Conservation (phyloP, 2,329 filamentous ascomycete genomes). For the Cryphonectria parasitica region DNA sequence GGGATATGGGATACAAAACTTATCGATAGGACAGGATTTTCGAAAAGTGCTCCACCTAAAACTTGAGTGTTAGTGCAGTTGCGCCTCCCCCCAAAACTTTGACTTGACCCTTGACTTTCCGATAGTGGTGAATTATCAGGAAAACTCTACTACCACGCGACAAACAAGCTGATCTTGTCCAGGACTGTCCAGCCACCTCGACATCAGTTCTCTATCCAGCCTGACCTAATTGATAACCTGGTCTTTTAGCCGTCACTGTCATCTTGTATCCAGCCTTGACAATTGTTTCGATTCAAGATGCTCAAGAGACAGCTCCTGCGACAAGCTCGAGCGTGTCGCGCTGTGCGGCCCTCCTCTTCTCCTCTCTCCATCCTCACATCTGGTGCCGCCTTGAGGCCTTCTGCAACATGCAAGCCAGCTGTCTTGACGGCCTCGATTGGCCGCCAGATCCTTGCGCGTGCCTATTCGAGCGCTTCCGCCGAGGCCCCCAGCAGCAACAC, state of each 20-base stretch:
- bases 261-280: not conserved
- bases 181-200: not conserved
- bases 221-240: not conserved
- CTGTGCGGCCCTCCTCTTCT: slow-evolving; percentile 25
- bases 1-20: not conserved
- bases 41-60: slow-evolving; percentile 5
- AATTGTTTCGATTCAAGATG: slow-evolving; percentile 21
- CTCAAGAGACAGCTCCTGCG: slow-evolving; percentile 29
- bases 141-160: slow-evolving; percentile 9
- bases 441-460: slow-evolving; percentile 22
- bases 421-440: slow-evolving; percentile 22
- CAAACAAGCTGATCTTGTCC: not conserved
- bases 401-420: slow-evolving; percentile 18
- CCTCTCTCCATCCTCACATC: slow-evolving; percentile 19
- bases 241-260: not conserved
- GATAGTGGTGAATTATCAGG: not conserved
- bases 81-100: slow-evolving; percentile 1
- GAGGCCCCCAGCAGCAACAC: slow-evolving; percentile 25
- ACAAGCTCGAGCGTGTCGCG: slow-evolving; percentile 28
- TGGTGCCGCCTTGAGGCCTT: slow-evolving; percentile 17
- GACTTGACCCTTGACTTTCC: slow-evolving; percentile 3
- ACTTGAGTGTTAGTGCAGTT: not conserved
- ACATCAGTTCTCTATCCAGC: not conserved
- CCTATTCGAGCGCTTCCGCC: slow-evolving; percentile 31
- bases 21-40: slow-evolving; percentile 13